Evolutionary conservation across 2,329 filamentous ascomycete species (phyloP).

Genomic region (Aureobasidium vineae): DNA sequence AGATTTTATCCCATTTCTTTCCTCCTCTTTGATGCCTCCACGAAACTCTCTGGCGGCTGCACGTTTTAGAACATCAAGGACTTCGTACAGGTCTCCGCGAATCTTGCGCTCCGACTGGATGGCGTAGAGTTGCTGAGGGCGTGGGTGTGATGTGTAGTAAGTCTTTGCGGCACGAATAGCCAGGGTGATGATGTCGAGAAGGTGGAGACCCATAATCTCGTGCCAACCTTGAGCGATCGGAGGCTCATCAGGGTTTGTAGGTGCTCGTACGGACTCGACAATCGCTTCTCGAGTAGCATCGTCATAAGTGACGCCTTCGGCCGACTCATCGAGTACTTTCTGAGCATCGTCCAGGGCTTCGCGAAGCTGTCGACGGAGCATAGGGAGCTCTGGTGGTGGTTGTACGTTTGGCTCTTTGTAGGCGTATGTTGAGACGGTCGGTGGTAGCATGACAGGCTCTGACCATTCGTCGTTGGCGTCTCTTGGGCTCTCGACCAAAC

Average conservation of each 20-base stretch:
- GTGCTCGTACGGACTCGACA: constrained; percentile 36
- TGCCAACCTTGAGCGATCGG: constrained; percentile 63
- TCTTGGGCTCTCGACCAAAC: constrained; percentile 29
- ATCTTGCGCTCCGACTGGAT: constrained; percentile 88
- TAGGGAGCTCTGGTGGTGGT: constrained; percentile 76
- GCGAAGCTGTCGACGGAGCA: constrained; percentile 69
- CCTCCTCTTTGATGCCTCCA: constrained; percentile 74
- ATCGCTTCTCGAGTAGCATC: constrained; percentile 22
- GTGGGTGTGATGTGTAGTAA: constrained; percentile 91
- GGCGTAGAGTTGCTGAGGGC: constrained; percentile 77
- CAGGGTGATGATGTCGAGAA: constrained; percentile 88
- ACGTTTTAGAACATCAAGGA: constrained; percentile 87
- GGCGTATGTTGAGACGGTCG: constrained; percentile 94
- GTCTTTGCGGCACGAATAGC: constrained; percentile 95
- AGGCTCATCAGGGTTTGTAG: constrained; percentile 29
- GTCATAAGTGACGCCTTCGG: background rate
- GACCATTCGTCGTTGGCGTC: constrained; percentile 53
- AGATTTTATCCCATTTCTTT: constrained; percentile 68
- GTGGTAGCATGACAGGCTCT: constrained; percentile 83
- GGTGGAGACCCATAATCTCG: constrained; percentile 86
- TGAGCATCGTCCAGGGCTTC: constrained; percentile 67
- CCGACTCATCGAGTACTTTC: constrained; percentile 60
- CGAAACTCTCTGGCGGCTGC: constrained; percentile 87
- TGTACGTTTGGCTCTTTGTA: constrained; percentile 77
- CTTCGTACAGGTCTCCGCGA: constrained; percentile 75